These are phyloP conservation scores for Talaromyces wortmannii DNA, from an alignment of 495 filamentous ascomycete genomes.

Conservation along the genomic window DNA sequence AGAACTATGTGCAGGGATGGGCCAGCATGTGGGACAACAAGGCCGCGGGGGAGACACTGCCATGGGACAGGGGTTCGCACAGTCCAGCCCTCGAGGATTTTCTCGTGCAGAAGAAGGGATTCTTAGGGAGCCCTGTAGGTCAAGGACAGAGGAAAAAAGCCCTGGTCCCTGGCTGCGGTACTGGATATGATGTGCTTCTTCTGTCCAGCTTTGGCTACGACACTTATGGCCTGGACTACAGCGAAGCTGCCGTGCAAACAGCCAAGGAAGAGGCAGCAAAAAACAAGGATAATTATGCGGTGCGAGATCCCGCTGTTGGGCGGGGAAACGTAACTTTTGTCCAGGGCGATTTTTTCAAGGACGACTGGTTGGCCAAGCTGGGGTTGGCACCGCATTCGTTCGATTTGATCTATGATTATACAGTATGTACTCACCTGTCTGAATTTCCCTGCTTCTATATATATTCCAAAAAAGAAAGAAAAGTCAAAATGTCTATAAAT, in stretches of 20 bases:
- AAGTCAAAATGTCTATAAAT: too few species aligned
- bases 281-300: slow-evolving; percentile 36
- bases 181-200: slow-evolving; percentile 67
- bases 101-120: slow-evolving; percentile 36
- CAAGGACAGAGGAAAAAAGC: slow-evolving; percentile 37
- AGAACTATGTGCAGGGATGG: slow-evolving; percentile 43
- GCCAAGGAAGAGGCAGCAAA: slow-evolving; percentile 41
- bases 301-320: slow-evolving; percentile 32
- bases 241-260: slow-evolving; percentile 44
- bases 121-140: slow-evolving; percentile 34
- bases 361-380: slow-evolving; percentile 46
- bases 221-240: slow-evolving; percentile 65
- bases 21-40: slow-evolving; percentile 52
- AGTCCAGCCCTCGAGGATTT: slow-evolving; percentile 62
- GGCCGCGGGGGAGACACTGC: slow-evolving; percentile 42
- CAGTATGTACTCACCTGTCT: slow-evolving; percentile 40
- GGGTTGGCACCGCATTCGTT: slow-evolving; percentile 47
- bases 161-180: slow-evolving; percentile 67
- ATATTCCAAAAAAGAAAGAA: too few species aligned
- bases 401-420: slow-evolving; percentile 83
- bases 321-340: slow-evolving; percentile 54
- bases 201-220: slow-evolving; percentile 67
- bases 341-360: slow-evolving; percentile 65
- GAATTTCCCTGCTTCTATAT: slow-evolving; percentile 1
- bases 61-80: slow-evolving; percentile 62